Conservation (phyloP, 495 filamentous ascomycete species). For the Neurospora terricola region DNA sequence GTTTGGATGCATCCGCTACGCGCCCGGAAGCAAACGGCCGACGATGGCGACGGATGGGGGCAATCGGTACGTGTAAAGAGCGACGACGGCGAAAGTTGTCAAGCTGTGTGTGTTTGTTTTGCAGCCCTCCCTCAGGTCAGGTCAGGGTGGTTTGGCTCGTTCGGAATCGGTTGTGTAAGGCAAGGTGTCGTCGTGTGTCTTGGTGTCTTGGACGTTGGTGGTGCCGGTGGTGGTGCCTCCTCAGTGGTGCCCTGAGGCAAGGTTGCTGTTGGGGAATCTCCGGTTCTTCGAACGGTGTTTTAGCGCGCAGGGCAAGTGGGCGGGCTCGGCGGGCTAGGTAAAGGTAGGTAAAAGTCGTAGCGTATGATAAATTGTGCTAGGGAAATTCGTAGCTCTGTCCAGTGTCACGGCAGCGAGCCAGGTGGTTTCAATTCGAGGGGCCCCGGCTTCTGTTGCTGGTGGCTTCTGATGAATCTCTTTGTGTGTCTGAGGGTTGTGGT, state of each 20-base stretch:
- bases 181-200: background rate
- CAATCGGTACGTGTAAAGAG: background rate
- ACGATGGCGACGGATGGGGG: background rate
- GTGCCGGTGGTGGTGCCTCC: background rate
- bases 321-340: background rate
- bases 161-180: background rate
- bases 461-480: background rate
- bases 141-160: background rate
- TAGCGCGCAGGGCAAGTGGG: background rate
- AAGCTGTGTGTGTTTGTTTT: background rate
- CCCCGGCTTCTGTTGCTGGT: slow-evolving; percentile 3
- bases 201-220: background rate
- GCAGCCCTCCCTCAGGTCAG: background rate
- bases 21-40: background rate
- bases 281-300: background rate
- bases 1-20: slow-evolving; percentile 9
- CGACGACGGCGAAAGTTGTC: background rate
- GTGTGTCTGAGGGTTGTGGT: background rate
- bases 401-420: background rate
- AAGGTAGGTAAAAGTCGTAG: background rate
- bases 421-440: slow-evolving; percentile 9
- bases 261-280: background rate
- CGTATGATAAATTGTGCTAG: background rate
- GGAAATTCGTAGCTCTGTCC: background rate
- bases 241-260: background rate